Evolutionary conservation across 768 basidiomycete genomes (phyloP), one percentile per base, ranked within the genome.

Genomic region (Hydnomerulius pinastri): DNA sequence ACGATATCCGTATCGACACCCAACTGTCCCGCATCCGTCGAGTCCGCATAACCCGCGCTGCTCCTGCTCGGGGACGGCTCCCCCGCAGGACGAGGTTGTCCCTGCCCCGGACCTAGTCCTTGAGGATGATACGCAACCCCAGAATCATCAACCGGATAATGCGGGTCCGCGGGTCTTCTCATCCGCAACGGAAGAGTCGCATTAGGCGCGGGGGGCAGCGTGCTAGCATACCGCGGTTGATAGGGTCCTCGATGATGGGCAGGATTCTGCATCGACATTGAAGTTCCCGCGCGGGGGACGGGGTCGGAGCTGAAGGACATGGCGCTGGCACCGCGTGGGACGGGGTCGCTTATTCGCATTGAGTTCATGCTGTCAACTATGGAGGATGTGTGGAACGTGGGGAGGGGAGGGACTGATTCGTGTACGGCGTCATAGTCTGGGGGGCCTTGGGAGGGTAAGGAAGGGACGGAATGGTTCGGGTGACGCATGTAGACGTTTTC

Each of bases 211-310:
- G 65, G 57, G 10, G 77, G 73, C 11, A 80, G 60, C 11, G 78
- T 75, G 41, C 75, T 66, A 7, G 71, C 71, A 58, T 75, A 70
- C 43, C 74, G 71, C 42, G 73, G 74, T 46, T 62, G 73, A 41
- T 58, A 65, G 43, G 65, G 67, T 42, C 59, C 60, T 53, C 58
- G 64, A 48, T n/a, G n/a, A n/a, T 62, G 56, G 18, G 60, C 45
- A 33, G 64, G 59, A 48, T 68, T 63, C 43, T 72, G 75, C 58
- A 72, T 65, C 13, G 83, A 81, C 76, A 83, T 77, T 27, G 84
- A 80, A 17, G 83, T 84, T 15, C 77, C 77, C 4, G 77, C 74
- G 24, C 83, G 77, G 48, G 76, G 74, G 12, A 83, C 66, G 38
- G 79, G 77, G 53, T 85, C 83, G 29, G 60, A 40, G 29, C 54